phyloP scores from a whole-genome alignment of 1,284 basidiomycete species.

The Coniferiporia weirii region DNA sequence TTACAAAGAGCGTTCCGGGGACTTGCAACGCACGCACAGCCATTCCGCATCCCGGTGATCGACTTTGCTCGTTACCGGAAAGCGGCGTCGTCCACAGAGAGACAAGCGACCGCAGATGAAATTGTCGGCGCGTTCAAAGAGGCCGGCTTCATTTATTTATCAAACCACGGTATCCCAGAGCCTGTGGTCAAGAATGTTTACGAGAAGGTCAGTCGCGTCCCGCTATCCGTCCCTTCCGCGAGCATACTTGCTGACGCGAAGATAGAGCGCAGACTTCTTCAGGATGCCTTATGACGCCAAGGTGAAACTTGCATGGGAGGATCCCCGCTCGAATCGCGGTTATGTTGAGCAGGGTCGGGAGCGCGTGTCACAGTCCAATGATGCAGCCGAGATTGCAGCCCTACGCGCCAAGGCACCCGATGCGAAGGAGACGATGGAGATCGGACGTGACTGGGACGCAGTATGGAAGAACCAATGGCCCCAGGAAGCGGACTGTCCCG shows the following conservation, averaged over 20 bases:
- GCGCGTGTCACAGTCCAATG: constrained; percentile 68
- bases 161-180: constrained; percentile 59
- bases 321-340: constrained; percentile 78
- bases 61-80: constrained; percentile 67
- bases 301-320: constrained; percentile 69
- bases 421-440: constrained; percentile 82
- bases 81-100: constrained; percentile 47
- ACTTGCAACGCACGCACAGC: constrained; percentile 10
- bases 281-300: constrained; percentile 57
- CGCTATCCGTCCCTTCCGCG: neutral
- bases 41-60: constrained; percentile 60
- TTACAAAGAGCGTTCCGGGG: neutral
- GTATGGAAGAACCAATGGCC: constrained; percentile 80
- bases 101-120: constrained; percentile 57
- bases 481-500: constrained; percentile 51
- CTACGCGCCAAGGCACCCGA: constrained; percentile 71
- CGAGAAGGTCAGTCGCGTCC: constrained; percentile 41
- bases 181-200: constrained; percentile 53
- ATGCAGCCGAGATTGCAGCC: constrained; percentile 68
- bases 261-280: constrained; percentile 72
- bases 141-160: constrained; percentile 71
- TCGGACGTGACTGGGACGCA: constrained; percentile 74
- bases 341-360: constrained; percentile 79
- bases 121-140: constrained; percentile 76
- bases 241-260: neutral